Evolutionary conservation across 257 asterid genomes (phyloP).

Genomic region (Penstemon davidsonii): DNA sequence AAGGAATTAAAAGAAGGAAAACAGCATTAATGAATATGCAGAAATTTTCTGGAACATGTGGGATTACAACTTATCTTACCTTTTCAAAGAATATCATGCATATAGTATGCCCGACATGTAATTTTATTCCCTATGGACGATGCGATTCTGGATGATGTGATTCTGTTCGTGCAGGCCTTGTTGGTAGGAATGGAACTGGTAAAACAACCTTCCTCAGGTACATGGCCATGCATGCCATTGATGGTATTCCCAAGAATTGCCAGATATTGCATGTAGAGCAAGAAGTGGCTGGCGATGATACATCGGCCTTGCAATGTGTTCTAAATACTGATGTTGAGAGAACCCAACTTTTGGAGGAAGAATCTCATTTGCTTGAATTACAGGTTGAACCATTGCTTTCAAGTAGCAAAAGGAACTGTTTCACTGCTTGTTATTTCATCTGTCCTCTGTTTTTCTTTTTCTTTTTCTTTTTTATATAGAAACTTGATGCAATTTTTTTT

Average conservation of each 20-base stretch:
- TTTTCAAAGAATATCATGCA: background rate
- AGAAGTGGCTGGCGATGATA: slow-evolving; percentile 92
- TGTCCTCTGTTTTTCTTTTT: slow-evolving; percentile 15
- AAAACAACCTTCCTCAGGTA: slow-evolving; percentile 93
- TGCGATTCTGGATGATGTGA: slow-evolving; percentile 18
- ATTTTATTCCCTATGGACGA: background rate
- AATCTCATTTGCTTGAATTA: slow-evolving; percentile 62
- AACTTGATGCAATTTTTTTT: slow-evolving; percentile 17
- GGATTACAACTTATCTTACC: background rate
- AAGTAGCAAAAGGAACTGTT: slow-evolving; percentile 24
- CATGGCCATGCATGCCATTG: slow-evolving; percentile 98
- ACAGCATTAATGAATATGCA: background rate
- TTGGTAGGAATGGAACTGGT: slow-evolving; percentile 99
- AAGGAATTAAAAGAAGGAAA: background rate
- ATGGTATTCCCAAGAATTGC: slow-evolving; percentile 93
- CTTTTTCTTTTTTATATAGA: slow-evolving; percentile 13
- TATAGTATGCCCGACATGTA: background rate
- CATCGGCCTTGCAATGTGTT: slow-evolving; percentile 85
- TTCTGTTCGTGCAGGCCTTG: slow-evolving; percentile 64
- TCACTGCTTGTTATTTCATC: slow-evolving; percentile 26
- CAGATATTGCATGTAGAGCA: slow-evolving; percentile 98
- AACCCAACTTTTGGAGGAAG: slow-evolving; percentile 82
- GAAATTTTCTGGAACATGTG: background rate
- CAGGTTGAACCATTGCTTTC: slow-evolving; percentile 60
- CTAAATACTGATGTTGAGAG: slow-evolving; percentile 87